A percentile compares a stretch with the other conserved stretches of the same genome.
phyloP scores from a whole-genome alignment of 108 stramenopile species.

The Pinguiococcus pyrenoidosus region DNA sequence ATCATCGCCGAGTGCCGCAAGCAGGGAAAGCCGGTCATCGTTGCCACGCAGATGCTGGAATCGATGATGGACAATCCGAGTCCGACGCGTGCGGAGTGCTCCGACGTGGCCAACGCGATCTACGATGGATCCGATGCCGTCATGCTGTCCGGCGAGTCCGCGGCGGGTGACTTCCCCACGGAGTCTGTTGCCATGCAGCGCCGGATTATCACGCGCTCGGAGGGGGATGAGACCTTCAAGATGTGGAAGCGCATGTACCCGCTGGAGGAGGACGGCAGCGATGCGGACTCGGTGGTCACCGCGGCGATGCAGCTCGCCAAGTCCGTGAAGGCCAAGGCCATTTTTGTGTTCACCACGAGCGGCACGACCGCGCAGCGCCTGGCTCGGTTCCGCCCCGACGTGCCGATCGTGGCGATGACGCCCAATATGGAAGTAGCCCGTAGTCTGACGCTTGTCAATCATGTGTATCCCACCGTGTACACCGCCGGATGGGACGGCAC shows the following conservation, averaged over 20 bases:
- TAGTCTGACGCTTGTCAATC: conserved; percentile 74
- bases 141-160: conserved; percentile 11
- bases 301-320: conserved; percentile 53
- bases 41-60: conserved; percentile 51
- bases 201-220: conserved; percentile 65
- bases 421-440: conserved; percentile 57
- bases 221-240: conserved; percentile 61
- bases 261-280: neutral
- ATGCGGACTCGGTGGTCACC: conserved; percentile 65
- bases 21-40: conserved; percentile 40
- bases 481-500: no score
- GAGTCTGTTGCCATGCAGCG: conserved; percentile 51
- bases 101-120: conserved; percentile 17
- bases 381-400: conserved; percentile 84
- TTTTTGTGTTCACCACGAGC: conserved; percentile 81
- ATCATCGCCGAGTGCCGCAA: conserved; percentile 10
- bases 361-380: conserved; percentile 82
- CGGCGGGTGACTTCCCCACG: conserved; percentile 2
- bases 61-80: conserved; percentile 44
- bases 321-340: conserved; percentile 51
- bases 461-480: conserved; percentile 66
- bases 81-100: conserved; percentile 28
- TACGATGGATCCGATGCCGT: conserved; percentile 3
- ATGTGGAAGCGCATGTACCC: no score
- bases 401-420: conserved; percentile 70